Evolutionary conservation across 129 eudicot genomes (phyloP).

Genomic region (Ambrosia trifida): DNA sequence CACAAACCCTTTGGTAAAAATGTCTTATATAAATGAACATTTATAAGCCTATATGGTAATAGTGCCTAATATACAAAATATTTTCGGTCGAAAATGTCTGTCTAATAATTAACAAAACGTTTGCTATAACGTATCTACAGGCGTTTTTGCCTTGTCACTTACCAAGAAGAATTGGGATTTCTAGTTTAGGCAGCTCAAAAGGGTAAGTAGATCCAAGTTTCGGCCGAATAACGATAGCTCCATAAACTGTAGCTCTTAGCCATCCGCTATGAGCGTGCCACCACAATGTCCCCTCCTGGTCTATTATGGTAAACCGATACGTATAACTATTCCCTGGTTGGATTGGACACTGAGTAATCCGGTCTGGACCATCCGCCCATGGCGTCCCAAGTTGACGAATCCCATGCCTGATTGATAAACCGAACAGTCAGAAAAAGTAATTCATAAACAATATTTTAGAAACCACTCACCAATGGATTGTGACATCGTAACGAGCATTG

Average conservation of each 20-base stretch:
- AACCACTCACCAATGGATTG: constrained; percentile 58
- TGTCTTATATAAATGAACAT: no score
- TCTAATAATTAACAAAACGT: background rate
- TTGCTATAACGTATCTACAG: background rate
- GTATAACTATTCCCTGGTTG: constrained; percentile 70
- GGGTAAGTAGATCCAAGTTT: constrained; percentile 63
- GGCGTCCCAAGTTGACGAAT: constrained; percentile 78
- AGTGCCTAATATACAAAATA: no score
- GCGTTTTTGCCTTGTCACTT: background rate
- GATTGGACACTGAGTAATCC: constrained; percentile 82
- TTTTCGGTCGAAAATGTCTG: no score
- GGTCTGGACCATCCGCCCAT: constrained; percentile 89
- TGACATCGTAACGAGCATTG: constrained; percentile 55
- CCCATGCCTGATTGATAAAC: constrained; percentile 61
- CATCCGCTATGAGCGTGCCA: constrained; percentile 94
- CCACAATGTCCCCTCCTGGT: constrained; percentile 83
- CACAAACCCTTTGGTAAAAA: no score
- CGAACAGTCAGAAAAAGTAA: background rate
- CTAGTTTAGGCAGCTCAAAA: constrained; percentile 56
- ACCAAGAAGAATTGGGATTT: constrained; percentile 72
- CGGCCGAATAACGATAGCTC: constrained; percentile 69
- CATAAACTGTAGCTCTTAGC: constrained; percentile 86
- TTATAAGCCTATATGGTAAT: no score
- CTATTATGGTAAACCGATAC: constrained; percentile 54
- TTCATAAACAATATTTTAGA: background rate